Conservation (phyloP, 305 asterid species). For the Striga hermonthica region DNA sequence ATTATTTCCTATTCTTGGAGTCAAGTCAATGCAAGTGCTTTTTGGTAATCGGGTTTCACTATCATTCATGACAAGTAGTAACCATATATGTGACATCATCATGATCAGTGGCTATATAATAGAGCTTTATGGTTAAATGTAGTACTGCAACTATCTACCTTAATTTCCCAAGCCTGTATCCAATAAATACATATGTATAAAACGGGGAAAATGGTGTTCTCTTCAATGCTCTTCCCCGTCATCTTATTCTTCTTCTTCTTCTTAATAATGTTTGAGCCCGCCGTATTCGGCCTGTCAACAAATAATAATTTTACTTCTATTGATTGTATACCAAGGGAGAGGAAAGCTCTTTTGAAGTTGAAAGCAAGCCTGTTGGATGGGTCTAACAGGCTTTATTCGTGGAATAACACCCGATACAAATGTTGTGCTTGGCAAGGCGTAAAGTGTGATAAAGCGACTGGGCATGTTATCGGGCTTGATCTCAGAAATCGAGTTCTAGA, state of each 20-base stretch:
- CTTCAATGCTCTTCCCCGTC: background rate
- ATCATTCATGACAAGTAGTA: no score
- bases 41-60: no score
- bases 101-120: no score
- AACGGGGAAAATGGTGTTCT: background rate
- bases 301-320: background rate
- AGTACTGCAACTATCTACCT: no score
- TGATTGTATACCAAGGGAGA: conserved; percentile 3
- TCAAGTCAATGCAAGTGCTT: no score
- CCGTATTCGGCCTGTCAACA: background rate
- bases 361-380: conserved; percentile 14
- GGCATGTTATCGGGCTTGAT: background rate
- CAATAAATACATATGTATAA: no score
- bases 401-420: background rate
- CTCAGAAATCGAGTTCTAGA: background rate
- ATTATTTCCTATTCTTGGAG: no score
- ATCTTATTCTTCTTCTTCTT: background rate
- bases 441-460: conserved; percentile 1
- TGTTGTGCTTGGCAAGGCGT: conserved; percentile 19
- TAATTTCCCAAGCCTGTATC: no score
- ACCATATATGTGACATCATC: no score
- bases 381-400: background rate
- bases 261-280: background rate
- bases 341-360: conserved; percentile 17
- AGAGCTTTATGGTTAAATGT: no score